These are phyloP conservation scores for Epichloe elymi DNA, from an alignment of 2,329 filamentous ascomycete genomes.

Conservation along the genomic window DNA sequence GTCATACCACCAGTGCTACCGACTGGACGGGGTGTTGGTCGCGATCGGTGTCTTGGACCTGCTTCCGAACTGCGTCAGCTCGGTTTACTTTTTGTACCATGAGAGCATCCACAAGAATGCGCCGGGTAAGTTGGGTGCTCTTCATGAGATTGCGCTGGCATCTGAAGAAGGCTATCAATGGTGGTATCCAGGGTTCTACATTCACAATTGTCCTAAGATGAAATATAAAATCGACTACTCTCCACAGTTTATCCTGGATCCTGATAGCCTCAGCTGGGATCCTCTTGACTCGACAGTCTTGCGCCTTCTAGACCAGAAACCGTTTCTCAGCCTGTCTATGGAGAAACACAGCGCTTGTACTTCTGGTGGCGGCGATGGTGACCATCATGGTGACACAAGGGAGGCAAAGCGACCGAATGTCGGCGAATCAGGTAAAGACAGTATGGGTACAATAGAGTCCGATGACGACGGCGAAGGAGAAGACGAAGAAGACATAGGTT, in stretches of 20 bases:
- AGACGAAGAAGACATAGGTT: slow-evolving; percentile 13
- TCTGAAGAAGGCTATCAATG: slow-evolving; percentile 55
- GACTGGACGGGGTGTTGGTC: slow-evolving; percentile 61
- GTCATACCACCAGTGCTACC: slow-evolving; percentile 72
- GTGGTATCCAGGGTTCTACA: slow-evolving; percentile 76
- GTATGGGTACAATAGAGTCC: neutral
- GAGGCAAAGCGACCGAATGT: neutral
- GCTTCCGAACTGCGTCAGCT: slow-evolving; percentile 62
- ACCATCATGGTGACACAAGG: neutral
- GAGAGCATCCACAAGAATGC: slow-evolving; percentile 56
- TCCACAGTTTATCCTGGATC: slow-evolving; percentile 62
- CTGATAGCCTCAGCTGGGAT: slow-evolving; percentile 50
- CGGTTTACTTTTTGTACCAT: slow-evolving; percentile 75
- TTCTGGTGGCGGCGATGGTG: neutral
- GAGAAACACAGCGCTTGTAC: slow-evolving; percentile 14
- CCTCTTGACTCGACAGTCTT: slow-evolving; percentile 39
- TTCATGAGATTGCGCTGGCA: slow-evolving; percentile 60
- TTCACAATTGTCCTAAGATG: slow-evolving; percentile 73
- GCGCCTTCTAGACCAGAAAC: slow-evolving; percentile 35
- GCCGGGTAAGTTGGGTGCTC: slow-evolving; percentile 63
- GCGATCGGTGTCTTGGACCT: slow-evolving; percentile 68
- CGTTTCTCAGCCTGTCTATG: slow-evolving; percentile 39
- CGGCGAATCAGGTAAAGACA: slow-evolving; percentile 2
- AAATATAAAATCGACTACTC: slow-evolving; percentile 70
- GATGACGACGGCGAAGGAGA: slow-evolving; percentile 8